Evolutionary conservation across 257 asterid species (phyloP).

Genomic region (Solanum virginianum): DNA sequence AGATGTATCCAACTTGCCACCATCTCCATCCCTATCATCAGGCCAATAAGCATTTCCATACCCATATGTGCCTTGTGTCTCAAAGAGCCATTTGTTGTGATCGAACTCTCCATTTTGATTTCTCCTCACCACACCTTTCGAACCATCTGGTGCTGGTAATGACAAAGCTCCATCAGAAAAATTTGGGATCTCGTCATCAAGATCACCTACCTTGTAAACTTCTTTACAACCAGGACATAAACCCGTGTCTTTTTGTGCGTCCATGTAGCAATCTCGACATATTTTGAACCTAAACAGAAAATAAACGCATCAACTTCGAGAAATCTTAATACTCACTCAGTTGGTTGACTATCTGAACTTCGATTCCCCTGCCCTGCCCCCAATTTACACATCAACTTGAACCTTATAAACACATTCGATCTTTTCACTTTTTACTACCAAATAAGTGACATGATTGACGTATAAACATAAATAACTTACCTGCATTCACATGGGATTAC

Average conservation of each 20-base stretch:
- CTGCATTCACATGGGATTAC: constrained; percentile 81
- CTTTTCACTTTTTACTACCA: not conserved
- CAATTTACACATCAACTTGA: not conserved
- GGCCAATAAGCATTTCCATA: constrained; percentile 90
- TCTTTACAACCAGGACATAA: constrained; percentile 85
- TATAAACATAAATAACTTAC: constrained; percentile 1
- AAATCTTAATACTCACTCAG: not conserved
- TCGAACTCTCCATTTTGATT: constrained; percentile 81
- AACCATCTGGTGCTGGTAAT: constrained; percentile 44
- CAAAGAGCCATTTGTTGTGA: constrained; percentile 74
- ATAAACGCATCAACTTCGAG: not conserved
- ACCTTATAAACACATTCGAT: not conserved
- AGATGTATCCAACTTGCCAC: constrained; percentile 29
- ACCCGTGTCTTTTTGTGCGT: constrained; percentile 63
- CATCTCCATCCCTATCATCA: constrained; percentile 45
- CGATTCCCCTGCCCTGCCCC: not conserved
- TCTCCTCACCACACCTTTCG: constrained; percentile 61
- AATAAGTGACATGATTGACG: no score
- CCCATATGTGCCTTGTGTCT: constrained; percentile 81
- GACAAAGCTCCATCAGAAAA: constrained; percentile 42
- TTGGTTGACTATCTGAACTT: not conserved
- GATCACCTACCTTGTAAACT: constrained; percentile 45
- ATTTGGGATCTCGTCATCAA: constrained; percentile 53
- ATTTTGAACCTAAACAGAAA: constrained; percentile 48
- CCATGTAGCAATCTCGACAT: constrained; percentile 86